These are phyloP conservation scores for Canavalia gladiata DNA, from an alignment of 306 rosid species.

Conservation along the genomic window DNA sequence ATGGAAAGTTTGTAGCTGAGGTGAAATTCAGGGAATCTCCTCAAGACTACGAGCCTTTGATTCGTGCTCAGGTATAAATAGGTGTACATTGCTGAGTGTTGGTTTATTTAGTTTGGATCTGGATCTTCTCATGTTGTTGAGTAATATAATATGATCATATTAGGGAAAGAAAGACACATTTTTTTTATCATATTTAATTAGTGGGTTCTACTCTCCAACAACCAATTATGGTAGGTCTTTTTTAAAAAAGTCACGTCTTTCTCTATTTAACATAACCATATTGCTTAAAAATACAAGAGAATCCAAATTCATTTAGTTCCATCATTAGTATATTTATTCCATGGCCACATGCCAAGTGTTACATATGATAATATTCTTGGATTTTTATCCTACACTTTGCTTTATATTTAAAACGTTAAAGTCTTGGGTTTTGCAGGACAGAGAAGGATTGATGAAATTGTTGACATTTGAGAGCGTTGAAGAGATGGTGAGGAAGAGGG, in stretches of 20 bases:
- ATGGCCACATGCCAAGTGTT: neutral
- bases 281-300: no score
- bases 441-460: constrained; percentile 77
- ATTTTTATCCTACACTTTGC: neutral
- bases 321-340: neutral
- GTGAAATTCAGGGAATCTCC: constrained; percentile 87
- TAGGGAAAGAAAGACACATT: no score
- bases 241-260: no score
- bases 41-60: constrained; percentile 77
- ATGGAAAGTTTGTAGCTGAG: constrained; percentile 94
- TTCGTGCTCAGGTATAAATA: constrained; percentile 72
- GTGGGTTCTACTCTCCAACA: no score
- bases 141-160: no score
- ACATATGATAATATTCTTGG: neutral
- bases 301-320: neutral
- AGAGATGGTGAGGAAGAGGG: constrained; percentile 83
- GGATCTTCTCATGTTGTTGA: no score
- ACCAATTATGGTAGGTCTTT: no score
- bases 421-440: constrained; percentile 60
- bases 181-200: no score
- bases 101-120: constrained; percentile 16
- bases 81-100: neutral
- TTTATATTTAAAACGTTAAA: neutral
- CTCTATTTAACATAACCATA: no score
- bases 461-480: constrained; percentile 78